Conservation (phyloP, 345 rosid genomes). For the Erucastrum elatum region DNA sequence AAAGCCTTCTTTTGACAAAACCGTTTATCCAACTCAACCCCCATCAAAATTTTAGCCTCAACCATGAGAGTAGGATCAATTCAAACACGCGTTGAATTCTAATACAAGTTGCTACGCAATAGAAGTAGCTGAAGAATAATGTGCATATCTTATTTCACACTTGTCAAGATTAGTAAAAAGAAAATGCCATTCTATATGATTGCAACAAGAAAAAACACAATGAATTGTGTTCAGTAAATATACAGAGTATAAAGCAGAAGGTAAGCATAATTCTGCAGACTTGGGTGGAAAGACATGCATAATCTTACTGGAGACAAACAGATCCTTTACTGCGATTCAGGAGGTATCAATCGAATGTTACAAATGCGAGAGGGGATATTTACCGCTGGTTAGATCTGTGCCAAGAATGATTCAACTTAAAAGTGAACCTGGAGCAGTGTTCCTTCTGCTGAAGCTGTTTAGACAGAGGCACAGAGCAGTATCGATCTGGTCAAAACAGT, state of each 20-base stretch:
- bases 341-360: conserved; percentile 23
- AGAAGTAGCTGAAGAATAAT: too few relatives aligned
- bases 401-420: conserved; percentile 38
- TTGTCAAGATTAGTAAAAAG: neutral
- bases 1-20: neutral
- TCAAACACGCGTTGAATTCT: too few relatives aligned
- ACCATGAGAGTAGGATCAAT: too few relatives aligned
- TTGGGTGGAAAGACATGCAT: neutral
- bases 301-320: conserved; percentile 5
- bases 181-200: neutral
- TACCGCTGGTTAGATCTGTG: conserved; percentile 20
- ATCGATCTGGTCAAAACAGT: conserved; percentile 44
- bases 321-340: neutral
- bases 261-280: conserved; percentile 10
- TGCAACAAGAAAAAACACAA: neutral
- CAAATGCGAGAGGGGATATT: conserved; percentile 4
- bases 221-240: conserved; percentile 12
- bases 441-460: conserved; percentile 46
- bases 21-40: neutral
- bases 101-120: too few relatives aligned
- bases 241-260: conserved; percentile 10
- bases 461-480: conserved; percentile 39
- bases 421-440: conserved; percentile 42
- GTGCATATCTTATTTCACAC: too few relatives aligned
- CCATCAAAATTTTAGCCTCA: neutral